These are phyloP conservation scores for Aspergillus viridinutans DNA, from an alignment of 2,329 filamentous ascomycete species.

Conservation along the genomic window DNA sequence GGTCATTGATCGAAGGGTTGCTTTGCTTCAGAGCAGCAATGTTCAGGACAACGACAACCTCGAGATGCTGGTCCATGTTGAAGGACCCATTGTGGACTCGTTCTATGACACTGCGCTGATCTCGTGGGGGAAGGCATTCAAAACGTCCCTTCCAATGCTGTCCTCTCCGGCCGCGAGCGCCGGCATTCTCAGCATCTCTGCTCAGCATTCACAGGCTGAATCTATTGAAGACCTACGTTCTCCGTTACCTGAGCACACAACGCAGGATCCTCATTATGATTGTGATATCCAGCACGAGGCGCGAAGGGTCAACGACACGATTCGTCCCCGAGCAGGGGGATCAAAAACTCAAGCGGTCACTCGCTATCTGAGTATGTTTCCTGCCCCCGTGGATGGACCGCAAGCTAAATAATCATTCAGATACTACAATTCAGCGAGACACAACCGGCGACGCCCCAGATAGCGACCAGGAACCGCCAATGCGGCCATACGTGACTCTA, in stretches of 20 bases:
- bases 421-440: conserved; percentile 53
- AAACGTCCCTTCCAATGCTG: conserved; percentile 57
- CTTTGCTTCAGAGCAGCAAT: conserved; percentile 71
- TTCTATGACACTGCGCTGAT: conserved; percentile 71
- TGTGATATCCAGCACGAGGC: conserved; percentile 58
- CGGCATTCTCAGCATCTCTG: conserved; percentile 19
- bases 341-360: conserved; percentile 57
- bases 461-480: conserved; percentile 49
- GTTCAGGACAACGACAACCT: conserved; percentile 72
- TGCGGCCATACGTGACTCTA: conserved; percentile 63
- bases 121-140: conserved; percentile 63
- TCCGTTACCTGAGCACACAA: conserved; percentile 52
- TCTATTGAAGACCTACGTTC: conserved; percentile 12
- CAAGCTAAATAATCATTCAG: conserved; percentile 12
- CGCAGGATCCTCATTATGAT: conserved; percentile 62
- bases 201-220: not conserved
- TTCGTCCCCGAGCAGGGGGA: conserved; percentile 51
- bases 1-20: conserved; percentile 68
- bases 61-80: conserved; percentile 74
- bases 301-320: conserved; percentile 54
- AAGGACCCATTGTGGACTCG: conserved; percentile 71
- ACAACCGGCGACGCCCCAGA: conserved; percentile 54
- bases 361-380: conserved; percentile 54
- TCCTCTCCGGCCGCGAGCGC: conserved; percentile 45
- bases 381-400: not conserved